Base-by-base conservation (phyloP, 2,329 filamentous ascomycete species). In the Dactylellina haptotyla region DNA sequence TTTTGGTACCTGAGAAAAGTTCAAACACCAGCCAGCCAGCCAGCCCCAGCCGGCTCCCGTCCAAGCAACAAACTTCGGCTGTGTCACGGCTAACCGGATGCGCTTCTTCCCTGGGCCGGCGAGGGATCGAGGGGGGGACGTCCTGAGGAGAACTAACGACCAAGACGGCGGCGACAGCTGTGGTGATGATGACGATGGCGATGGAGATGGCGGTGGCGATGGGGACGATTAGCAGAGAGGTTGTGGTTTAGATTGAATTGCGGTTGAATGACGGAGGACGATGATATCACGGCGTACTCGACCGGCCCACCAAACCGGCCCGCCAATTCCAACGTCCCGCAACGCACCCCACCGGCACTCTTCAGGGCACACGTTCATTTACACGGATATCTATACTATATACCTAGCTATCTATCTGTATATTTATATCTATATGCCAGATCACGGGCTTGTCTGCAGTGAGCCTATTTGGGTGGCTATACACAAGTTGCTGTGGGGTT, bases 1-100 rank as follows among this genome's bases (percentile, higher is more conserved):
- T n/a, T 64, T 66, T 57, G 62, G 62, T 66, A 41, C 62, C 62
- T 66, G 62, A 45, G 32, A 64, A 64, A 64, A 45, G 48, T 50
- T 54, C 50, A 66, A 66, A 66, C 61, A 65, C 37, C 32, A 14
- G 32, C 6, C 32, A 34, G 14, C 6, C 32, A 34, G 14, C 32
- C 32, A 34, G 14, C 37, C 37, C 14, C 37, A 12, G 18, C 37
- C 18, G 14, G 41, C n/a, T n/a, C n/a, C n/a, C n/a, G n/a, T 50
- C 45, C 45, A 28, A 50, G 30, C 20, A 57, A 57, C 53, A 37
- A 41, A 53, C 12, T 34, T 50, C 46, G 46, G 20, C 32, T 34
- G 6, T 34, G 14, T n/a, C n/a, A 14, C 32, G 32, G 32, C 32
- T 34, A 34, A 34, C 32, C 41, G 41, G 41, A 20, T 20, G 16